Evolutionary conservation across 2,329 filamentous ascomycete genomes (phyloP), one percentile per base, ranked within the genome.

Genomic region (Erysiphe neolycopersici): DNA sequence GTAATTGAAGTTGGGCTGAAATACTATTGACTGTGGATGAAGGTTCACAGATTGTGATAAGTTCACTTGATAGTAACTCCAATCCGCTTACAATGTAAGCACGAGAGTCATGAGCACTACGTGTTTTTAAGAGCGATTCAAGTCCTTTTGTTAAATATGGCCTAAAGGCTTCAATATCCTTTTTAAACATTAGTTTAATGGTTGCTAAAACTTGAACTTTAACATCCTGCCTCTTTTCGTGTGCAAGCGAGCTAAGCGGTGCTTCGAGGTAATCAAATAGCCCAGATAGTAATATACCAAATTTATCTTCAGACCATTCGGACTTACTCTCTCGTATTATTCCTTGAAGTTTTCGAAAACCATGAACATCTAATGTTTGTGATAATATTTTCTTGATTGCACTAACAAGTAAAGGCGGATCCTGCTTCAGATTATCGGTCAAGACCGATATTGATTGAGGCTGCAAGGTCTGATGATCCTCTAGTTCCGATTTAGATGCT

Each of bases 311-410:
- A 1, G 67, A 66, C 54, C 79, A 73, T 17, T 72, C 64, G 13
- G 73, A 66, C 52, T 68, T 68, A 54, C 66, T 70, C 46, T 79
- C 75, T 49, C 77, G 74, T 47, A 83, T 67, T 49, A 84, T 67
- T 35, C 75, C 75, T 57, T 85, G 79, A 41, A 85, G 64, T 53
- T 80, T 79, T 43, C 79, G 71, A 64, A 85, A 83, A 45, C 79
- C 79, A 54, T 84, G 79, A 3, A 80, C 78, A 54, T 85, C 80
- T n/a, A 87, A 68, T 1, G 72, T 72, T 52, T 73, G 72, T 29
- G 70, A 66, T 50, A 73, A 73, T 51, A 85, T 76, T 49, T 79
- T 78, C 43, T 73, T 64, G 50, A 85, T 79, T 42, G 77, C 80
- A 51, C 79, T 84, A 30, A 76, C 71, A 5, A 87, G 65, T 19